Base-by-base conservation (phyloP, 495 filamentous ascomycete genomes). In the Tricharina praecox region DNA sequence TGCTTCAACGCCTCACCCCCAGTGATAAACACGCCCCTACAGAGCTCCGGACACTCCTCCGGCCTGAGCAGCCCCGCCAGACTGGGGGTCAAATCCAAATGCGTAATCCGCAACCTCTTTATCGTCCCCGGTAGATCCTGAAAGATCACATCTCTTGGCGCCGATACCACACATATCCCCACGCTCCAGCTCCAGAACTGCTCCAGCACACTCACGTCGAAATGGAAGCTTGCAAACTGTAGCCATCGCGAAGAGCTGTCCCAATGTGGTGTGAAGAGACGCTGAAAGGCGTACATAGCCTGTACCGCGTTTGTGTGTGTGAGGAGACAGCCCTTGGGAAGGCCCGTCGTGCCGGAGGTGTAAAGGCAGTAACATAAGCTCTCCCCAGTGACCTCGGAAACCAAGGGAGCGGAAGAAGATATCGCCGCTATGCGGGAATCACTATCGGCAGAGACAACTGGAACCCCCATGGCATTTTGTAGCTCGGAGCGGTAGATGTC, bases 131-230 rank as follows among this genome's bases (percentile, higher is more conserved):
- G 67, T 9, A 93, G 62, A 56, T 92, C 81, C 47, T 84, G 76
- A 24, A 90, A 77, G 7, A 92, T 73, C 7, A 88, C 50, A 56
- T 90, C 83, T 49, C 78, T 70, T 0, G 83, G 79, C 2, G 79
- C 82, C 13, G 81, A 79, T 1, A 82, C 78, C 3, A 90, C 74
- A 8, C 78, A 77, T 35, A 90, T 82, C 4, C 84, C 83, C 9
- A 85, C 78, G 38, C 74, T 82, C 85, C 85, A 92, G 40, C 74
- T 84, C 82, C 82, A 90, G 61, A 81, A 92, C 53, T 88, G 83
- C 60, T 93, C 85, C 13, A 90, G 66, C 4, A 90, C 81, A 23
- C 80, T 84, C 18, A 90, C 84, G 53, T 93, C 84, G 49, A 93
- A 93, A 59, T 88, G 83, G 45, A 86, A 81, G 0, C 82, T 84